A percentile compares a stretch with the other conserved stretches of the same genome.
Evolutionary conservation across 2,329 filamentous ascomycete species (phyloP).

Genomic region (Phialophora tarda): DNA sequence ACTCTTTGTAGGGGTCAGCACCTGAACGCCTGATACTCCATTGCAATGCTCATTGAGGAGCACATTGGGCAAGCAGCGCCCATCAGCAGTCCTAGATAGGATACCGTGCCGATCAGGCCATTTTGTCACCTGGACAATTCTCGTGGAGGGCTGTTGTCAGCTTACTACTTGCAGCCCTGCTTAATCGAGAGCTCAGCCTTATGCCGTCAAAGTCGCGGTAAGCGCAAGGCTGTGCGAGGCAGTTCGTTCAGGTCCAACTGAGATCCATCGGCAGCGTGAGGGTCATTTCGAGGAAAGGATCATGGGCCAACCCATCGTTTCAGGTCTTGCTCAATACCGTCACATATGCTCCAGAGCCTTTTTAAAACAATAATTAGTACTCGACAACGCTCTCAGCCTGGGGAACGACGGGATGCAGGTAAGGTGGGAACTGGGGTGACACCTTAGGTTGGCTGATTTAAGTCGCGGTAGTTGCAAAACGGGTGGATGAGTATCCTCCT

Average conservation of each 20-base stretch:
- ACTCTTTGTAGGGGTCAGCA: neutral
- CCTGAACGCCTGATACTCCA: neutral
- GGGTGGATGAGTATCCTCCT: neutral
- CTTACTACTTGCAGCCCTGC: neutral
- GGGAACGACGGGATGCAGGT: too few relatives aligned
- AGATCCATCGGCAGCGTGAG: neutral
- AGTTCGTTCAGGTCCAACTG: neutral
- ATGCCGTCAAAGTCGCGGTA: neutral
- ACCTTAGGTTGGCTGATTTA: neutral
- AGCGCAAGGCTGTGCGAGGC: neutral
- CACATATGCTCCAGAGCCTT: too few relatives aligned
- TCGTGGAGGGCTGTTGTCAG: neutral
- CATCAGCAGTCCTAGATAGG: neutral
- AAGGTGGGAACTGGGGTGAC: neutral
- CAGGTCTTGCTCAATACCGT: too few relatives aligned
- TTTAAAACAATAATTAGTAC: too few relatives aligned
- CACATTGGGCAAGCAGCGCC: neutral
- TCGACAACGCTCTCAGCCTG: too few relatives aligned
- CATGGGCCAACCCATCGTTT: too few relatives aligned
- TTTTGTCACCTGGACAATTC: neutral
- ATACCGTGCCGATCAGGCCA: neutral
- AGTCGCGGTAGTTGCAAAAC: neutral
- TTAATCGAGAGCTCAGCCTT: neutral
- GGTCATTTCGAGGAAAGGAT: neutral
- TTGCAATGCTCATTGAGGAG: neutral